Percentiles rank a stretch among this genome's conserved stretches.
These are phyloP conservation scores for Amoeboaphelidium protococcarum DNA, from an alignment of 371 early-diverging fungal genomes.

Conservation along the genomic window DNA sequence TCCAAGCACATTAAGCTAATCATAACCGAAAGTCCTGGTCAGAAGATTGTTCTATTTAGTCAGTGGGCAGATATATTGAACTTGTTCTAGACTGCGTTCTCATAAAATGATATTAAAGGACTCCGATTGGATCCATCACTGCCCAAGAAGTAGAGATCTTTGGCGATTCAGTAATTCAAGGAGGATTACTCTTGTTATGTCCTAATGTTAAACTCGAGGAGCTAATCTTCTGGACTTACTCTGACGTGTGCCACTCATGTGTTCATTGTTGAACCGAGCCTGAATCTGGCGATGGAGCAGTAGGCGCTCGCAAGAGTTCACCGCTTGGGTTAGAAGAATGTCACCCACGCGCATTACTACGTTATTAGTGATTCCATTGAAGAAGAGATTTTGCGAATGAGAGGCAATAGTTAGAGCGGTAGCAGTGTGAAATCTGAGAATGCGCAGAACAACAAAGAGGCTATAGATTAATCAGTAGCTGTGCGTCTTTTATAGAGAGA, in stretches of 20 bases:
- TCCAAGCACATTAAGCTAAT: background rate
- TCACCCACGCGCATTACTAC: constrained; percentile 14
- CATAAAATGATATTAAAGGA: background rate
- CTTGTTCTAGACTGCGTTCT: too few relatives aligned
- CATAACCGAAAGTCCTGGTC: background rate
- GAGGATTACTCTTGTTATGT: constrained; percentile 6
- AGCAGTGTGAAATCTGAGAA: too few relatives aligned
- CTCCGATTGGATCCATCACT: background rate
- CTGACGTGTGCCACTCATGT: constrained; percentile 15
- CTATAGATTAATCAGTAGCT: too few relatives aligned
- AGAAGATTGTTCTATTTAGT: background rate
- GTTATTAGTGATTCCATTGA: constrained; percentile 5
- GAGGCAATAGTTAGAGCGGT: too few relatives aligned
- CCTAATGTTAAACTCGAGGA: constrained; percentile 17
- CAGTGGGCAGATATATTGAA: background rate
- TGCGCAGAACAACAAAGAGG: too few relatives aligned
- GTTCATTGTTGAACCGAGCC: constrained; percentile 17
- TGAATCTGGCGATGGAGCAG: constrained; percentile 11
- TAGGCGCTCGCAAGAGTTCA: constrained; percentile 17
- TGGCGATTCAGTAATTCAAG: constrained; percentile 7
- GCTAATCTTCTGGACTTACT: constrained; percentile 16
- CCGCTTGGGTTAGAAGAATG: constrained; percentile 16
- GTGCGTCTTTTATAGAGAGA: too few relatives aligned
- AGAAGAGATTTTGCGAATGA: background rate
- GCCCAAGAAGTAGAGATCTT: constrained; percentile 2